Conservation (phyloP, 1,139 yeast species). For the Cylindricascospora bacillispora region DNA sequence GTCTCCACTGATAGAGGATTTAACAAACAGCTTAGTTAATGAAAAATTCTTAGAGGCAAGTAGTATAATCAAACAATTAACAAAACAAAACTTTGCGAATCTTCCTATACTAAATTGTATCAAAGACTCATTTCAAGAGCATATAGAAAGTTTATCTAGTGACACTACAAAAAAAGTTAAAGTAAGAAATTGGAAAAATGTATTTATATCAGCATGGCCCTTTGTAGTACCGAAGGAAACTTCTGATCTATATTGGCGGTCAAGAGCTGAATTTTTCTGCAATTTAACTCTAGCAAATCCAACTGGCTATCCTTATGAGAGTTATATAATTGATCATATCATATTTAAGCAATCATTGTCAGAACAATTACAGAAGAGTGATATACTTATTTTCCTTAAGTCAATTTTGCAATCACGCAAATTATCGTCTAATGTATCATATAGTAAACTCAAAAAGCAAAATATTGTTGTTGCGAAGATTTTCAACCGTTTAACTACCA, state of each 20-base stretch:
- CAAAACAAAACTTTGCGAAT: neutral
- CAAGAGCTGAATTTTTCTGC: too few species aligned
- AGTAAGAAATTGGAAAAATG: neutral
- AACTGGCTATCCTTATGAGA: slow-evolving; percentile 4
- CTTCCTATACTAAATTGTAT: too few species aligned
- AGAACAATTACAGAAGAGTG: slow-evolving; percentile 10
- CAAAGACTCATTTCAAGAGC: too few species aligned
- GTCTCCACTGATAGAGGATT: neutral
- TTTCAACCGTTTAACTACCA: slow-evolving; percentile 6
- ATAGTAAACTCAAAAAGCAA: slow-evolving; percentile 8
- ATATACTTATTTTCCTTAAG: slow-evolving; percentile 12
- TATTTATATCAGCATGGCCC: neutral
- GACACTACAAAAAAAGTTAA: neutral
- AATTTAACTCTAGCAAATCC: slow-evolving; percentile 8
- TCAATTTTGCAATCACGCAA: slow-evolving; percentile 5
- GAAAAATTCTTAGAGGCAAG: neutral
- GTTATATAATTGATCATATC: slow-evolving; percentile 12
- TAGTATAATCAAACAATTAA: neutral
- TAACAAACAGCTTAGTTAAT: neutral
- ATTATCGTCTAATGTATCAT: neutral
- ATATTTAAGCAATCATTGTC: slow-evolving; percentile 13
- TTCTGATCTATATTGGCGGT: slow-evolving; percentile 1
- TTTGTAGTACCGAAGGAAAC: neutral
- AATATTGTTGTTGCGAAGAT: slow-evolving; percentile 11
- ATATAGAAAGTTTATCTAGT: too few species aligned